These are phyloP conservation scores for Cyberlindnera mycetangii DNA, from an alignment of 805 yeast species.

Conservation along the genomic window DNA sequence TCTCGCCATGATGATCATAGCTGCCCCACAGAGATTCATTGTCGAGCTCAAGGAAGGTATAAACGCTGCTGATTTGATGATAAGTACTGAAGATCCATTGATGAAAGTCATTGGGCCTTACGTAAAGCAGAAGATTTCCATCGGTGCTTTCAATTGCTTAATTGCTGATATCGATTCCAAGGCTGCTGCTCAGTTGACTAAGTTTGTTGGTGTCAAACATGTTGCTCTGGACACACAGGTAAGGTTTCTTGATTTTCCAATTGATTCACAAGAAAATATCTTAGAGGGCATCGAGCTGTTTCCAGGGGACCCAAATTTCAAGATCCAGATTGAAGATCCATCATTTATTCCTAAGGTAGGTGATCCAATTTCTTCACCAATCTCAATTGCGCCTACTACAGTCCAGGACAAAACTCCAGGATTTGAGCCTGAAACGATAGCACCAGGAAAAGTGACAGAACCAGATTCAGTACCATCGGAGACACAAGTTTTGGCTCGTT, in stretches of 20 bases:
- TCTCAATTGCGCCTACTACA: not conserved
- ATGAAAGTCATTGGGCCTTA: constrained; percentile 6
- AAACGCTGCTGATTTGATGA: constrained; percentile 7
- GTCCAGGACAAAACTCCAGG: not conserved
- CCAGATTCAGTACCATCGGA: not conserved
- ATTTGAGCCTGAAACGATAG: no score
- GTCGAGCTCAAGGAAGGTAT: constrained; percentile 10
- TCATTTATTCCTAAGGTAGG: not conserved
- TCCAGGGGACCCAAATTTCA: not conserved
- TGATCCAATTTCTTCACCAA: not conserved
- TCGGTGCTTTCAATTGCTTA: constrained; percentile 15
- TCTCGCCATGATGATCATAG: not conserved
- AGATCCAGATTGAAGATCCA: constrained; percentile 12
- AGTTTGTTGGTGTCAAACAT: constrained; percentile 2
- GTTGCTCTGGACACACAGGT: constrained; percentile 5
- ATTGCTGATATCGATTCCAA: constrained; percentile 7
- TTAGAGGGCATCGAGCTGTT: not conserved
- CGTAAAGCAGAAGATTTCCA: constrained; percentile 5
- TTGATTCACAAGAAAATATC: not conserved
- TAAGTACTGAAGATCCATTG: constrained; percentile 2
- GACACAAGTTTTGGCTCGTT: not conserved
- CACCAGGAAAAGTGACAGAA: not conserved
- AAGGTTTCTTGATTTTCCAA: constrained; percentile 2
- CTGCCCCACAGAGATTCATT: constrained; percentile 1
- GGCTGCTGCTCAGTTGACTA: not conserved